Conservation (phyloP, 805 yeast species). For the Teunomyces stri region DNA sequence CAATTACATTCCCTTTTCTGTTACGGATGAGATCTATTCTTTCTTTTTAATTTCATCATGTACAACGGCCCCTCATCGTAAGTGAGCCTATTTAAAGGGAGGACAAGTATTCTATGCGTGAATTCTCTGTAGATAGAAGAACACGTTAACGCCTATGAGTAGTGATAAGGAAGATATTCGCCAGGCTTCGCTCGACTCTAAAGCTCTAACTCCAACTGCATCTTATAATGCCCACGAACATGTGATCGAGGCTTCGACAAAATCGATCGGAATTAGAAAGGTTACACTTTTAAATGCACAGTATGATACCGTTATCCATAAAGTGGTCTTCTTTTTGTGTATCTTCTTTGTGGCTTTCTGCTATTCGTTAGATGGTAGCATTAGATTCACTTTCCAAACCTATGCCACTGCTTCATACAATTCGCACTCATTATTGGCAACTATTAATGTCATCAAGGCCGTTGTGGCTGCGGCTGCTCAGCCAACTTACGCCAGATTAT, state of each 20-base stretch:
- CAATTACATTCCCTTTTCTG: neutral
- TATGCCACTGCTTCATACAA: slow-evolving; percentile 56
- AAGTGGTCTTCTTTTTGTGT: slow-evolving; percentile 43
- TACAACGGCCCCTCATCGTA: neutral
- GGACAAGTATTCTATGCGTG: too few species aligned
- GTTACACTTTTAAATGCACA: slow-evolving; percentile 55
- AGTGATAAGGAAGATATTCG: neutral
- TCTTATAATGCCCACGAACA: neutral
- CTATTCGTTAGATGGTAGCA: slow-evolving; percentile 56
- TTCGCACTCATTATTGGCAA: slow-evolving; percentile 54
- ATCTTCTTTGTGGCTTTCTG: slow-evolving; percentile 56
- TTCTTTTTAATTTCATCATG: neutral
- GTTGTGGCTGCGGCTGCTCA: slow-evolving; percentile 69
- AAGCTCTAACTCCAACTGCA: neutral
- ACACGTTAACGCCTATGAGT: neutral
- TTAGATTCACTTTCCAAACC: slow-evolving; percentile 48
- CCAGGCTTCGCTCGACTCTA: slow-evolving; percentile 1
- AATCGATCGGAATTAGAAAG: slow-evolving; percentile 52
- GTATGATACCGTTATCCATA: slow-evolving; percentile 35
- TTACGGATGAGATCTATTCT: neutral
- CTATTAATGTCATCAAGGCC: slow-evolving; percentile 55
- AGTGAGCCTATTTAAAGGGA: neutral
- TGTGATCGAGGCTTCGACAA: slow-evolving; percentile 13
- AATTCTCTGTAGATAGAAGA: too few species aligned
- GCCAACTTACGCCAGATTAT: slow-evolving; percentile 59